Evolutionary conservation across 2,329 filamentous ascomycete genomes (phyloP).

Genomic region (Aspergillus sp.): DNA sequence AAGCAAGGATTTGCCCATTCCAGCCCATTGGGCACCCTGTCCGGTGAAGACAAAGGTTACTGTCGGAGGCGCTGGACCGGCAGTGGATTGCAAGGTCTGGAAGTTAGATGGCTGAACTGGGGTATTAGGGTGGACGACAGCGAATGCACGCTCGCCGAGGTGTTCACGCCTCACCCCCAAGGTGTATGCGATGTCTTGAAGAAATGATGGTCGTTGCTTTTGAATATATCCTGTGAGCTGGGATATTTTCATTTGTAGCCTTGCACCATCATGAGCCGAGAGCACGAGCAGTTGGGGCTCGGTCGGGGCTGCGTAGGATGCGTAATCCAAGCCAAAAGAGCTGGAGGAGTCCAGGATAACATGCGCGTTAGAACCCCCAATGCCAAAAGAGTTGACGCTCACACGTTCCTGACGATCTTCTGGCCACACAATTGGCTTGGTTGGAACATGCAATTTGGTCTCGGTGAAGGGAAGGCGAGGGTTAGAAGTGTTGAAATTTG

Average conservation of each 20-base stretch:
- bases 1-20: slow-evolving; percentile 11
- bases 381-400: too few species aligned
- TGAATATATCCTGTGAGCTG: too few species aligned
- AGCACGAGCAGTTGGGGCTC: too few species aligned
- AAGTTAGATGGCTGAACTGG: slow-evolving; percentile 17
- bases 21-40: slow-evolving; percentile 17
- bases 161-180: slow-evolving; percentile 20
- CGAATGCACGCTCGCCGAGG: slow-evolving; percentile 18
- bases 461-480: slow-evolving; percentile 2
- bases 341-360: too few species aligned
- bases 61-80: slow-evolving; percentile 12
- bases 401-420: too few species aligned
- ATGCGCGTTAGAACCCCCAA: too few species aligned
- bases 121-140: slow-evolving; percentile 14
- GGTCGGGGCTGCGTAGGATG: too few species aligned
- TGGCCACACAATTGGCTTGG: too few species aligned
- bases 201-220: too few species aligned
- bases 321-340: too few species aligned
- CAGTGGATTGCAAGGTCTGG: slow-evolving; percentile 14
- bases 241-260: too few species aligned
- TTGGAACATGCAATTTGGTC: not conserved
- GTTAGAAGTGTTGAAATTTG: slow-evolving; percentile 12
- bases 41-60: slow-evolving; percentile 15
- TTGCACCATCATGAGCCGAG: too few species aligned
- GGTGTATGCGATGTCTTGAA: slow-evolving; percentile 17